These are phyloP conservation scores for Clitoria ternatea DNA, from an alignment of 306 rosid species.

Conservation along the genomic window DNA sequence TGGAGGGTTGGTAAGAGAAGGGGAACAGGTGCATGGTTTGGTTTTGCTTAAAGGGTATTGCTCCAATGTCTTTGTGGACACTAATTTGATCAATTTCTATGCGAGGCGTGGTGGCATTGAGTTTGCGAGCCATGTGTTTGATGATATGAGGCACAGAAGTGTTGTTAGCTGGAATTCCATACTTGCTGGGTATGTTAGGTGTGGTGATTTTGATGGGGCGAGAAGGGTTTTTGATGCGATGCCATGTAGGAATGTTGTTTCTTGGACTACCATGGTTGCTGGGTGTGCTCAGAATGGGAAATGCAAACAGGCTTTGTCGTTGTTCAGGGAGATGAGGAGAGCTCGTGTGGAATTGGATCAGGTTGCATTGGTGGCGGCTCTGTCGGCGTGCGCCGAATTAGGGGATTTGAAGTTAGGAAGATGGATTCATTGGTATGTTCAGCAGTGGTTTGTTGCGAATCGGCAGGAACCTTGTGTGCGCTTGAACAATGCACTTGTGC, in stretches of 20 bases:
- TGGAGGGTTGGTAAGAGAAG: conserved; percentile 53
- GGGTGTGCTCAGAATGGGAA: conserved; percentile 52
- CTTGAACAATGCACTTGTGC: conserved; percentile 70
- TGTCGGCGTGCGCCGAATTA: conserved; percentile 67
- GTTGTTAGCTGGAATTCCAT: conserved; percentile 67
- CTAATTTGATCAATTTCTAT: conserved; percentile 57
- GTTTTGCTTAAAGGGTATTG: conserved; percentile 59
- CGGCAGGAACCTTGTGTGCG: conserved; percentile 35
- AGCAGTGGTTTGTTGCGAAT: conserved; percentile 26
- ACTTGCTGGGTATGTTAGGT: conserved; percentile 52
- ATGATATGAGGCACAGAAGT: conserved; percentile 51
- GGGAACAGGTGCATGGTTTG: conserved; percentile 54
- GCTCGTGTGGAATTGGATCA: conserved; percentile 53
- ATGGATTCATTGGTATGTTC: conserved; percentile 58
- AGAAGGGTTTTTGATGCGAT: conserved; percentile 45
- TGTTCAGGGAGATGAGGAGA: conserved; percentile 68
- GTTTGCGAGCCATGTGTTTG: conserved; percentile 54
- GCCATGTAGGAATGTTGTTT: conserved; percentile 53
- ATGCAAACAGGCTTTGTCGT: conserved; percentile 45
- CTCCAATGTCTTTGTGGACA: conserved; percentile 52
- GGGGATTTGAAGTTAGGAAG: conserved; percentile 63
- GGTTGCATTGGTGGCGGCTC: conserved; percentile 54
- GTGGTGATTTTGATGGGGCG: conserved; percentile 43
- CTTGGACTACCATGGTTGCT: conserved; percentile 70
- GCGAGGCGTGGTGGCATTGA: conserved; percentile 15